A percentile compares a stretch with the other conserved stretches of the same genome.
Conservation (phyloP, 768 basidiomycete genomes). For the Lentinula guzmanii region DNA sequence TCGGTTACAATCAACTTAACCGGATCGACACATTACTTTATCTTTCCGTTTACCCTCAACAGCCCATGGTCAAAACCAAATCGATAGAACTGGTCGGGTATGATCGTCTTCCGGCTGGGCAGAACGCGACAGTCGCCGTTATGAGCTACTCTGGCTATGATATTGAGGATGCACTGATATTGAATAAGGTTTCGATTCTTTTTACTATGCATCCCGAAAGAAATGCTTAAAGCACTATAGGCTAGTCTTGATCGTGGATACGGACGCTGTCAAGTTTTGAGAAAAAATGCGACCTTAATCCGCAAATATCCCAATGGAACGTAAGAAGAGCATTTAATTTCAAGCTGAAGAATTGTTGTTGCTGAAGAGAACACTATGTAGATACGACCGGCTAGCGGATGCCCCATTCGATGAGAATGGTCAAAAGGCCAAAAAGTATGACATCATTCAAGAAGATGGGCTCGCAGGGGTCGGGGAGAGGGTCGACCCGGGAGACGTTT, state of each 20-base stretch:
- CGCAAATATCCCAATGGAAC: conserved; percentile 97
- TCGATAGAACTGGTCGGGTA: conserved; percentile 97
- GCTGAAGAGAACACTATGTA: not conserved
- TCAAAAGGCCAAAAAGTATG: conserved; percentile 74
- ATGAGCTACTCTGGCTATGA: conserved; percentile 99
- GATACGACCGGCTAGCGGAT: conserved; percentile 91
- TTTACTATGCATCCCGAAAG: not conserved
- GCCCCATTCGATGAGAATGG: conserved; percentile 85
- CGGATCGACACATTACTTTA: conserved; percentile 98
- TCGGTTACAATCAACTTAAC: conserved; percentile 96
- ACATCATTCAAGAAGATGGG: conserved; percentile 89
- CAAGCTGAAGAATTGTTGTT: conserved; percentile 1
- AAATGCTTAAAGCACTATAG: conserved; percentile 29
- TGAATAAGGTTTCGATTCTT: conserved; percentile 64
- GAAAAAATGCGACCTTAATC: conserved; percentile 92
- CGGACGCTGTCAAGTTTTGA: conserved; percentile 93
- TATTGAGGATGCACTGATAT: conserved; percentile 96
- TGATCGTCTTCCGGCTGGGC: conserved; percentile 93
- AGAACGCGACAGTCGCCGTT: conserved; percentile 97
- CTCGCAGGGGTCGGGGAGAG: conserved; percentile 93
- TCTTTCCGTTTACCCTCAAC: conserved; percentile 95
- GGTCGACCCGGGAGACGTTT: conserved; percentile 88
- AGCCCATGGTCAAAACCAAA: conserved; percentile 99
- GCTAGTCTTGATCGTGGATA: conserved; percentile 97
- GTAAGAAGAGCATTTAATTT: conserved; percentile 41